phyloP scores from a whole-genome alignment of 2,329 filamentous ascomycete species.

The Apiospora hydei region DNA sequence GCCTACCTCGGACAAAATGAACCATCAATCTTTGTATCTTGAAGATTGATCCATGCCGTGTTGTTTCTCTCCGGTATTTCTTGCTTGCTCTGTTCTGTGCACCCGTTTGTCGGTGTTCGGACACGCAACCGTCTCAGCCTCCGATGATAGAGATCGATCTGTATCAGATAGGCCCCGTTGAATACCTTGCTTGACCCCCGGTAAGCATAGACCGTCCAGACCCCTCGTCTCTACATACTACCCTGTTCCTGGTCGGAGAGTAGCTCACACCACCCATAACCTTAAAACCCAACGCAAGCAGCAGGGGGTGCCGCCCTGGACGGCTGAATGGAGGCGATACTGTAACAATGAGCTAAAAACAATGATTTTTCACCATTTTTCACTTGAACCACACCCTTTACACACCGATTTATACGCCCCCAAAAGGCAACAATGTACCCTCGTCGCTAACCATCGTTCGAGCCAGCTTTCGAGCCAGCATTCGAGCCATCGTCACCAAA shows the following conservation, averaged over 20 bases:
- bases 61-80: neutral
- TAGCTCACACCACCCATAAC: neutral
- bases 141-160: constrained; percentile 17
- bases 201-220: neutral
- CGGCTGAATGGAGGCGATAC: too few relatives aligned
- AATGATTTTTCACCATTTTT: too few relatives aligned
- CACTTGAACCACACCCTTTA: too few relatives aligned
- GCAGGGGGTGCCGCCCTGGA: neutral
- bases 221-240: neutral
- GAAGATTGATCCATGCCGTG: neutral
- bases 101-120: neutral
- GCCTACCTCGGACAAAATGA: neutral
- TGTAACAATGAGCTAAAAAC: too few relatives aligned
- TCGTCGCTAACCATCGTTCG: too few relatives aligned
- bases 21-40: neutral
- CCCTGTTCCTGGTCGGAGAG: neutral
- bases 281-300: neutral
- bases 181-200: neutral
- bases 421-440: too few relatives aligned
- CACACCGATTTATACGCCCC: too few relatives aligned
- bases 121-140: neutral
- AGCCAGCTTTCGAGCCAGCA: too few relatives aligned
- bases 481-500: too few relatives aligned
- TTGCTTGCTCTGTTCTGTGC: neutral
- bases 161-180: constrained; percentile 1